A percentile compares a stretch with the other conserved stretches of the same genome.
phyloP scores from a whole-genome alignment of 2,329 filamentous ascomycete species.

The Didymella glomerata region DNA sequence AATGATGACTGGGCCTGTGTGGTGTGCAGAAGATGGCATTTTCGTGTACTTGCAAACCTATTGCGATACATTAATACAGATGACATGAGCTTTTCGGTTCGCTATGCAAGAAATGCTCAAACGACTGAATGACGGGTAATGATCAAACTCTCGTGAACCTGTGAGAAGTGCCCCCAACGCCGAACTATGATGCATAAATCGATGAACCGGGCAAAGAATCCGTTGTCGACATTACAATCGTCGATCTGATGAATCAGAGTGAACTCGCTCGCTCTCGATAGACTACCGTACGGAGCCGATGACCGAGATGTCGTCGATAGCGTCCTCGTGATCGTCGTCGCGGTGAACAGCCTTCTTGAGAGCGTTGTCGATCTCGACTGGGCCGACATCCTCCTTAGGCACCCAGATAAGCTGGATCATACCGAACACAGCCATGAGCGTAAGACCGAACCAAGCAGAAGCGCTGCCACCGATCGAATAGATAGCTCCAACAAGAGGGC shows the following conservation, averaged over 20 bases:
- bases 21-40: neutral
- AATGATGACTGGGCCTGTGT: neutral
- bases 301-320: constrained; percentile 40
- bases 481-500: constrained; percentile 71
- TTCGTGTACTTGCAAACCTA: neutral
- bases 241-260: neutral
- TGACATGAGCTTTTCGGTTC: constrained; percentile 13
- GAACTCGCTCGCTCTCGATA: constrained; percentile 8
- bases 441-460: constrained; percentile 68
- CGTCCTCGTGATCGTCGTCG: constrained; percentile 32
- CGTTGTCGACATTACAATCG: constrained; percentile 8
- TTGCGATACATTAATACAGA: constrained; percentile 3
- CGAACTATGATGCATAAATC: constrained; percentile 32
- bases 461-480: constrained; percentile 70
- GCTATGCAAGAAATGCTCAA: constrained; percentile 31
- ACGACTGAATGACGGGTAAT: constrained; percentile 18
- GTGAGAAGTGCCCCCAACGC: constrained; percentile 26
- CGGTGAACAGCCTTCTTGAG: constrained; percentile 41
- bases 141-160: constrained; percentile 12
- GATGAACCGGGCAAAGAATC: neutral
- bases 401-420: constrained; percentile 65
- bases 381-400: constrained; percentile 55
- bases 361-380: constrained; percentile 45
- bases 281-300: constrained; percentile 39
- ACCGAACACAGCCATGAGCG: constrained; percentile 63